Evolutionary conservation across 306 rosid genomes (phyloP), one percentile per base, ranked within the genome.

Genomic region (Hippophae tibetana): DNA sequence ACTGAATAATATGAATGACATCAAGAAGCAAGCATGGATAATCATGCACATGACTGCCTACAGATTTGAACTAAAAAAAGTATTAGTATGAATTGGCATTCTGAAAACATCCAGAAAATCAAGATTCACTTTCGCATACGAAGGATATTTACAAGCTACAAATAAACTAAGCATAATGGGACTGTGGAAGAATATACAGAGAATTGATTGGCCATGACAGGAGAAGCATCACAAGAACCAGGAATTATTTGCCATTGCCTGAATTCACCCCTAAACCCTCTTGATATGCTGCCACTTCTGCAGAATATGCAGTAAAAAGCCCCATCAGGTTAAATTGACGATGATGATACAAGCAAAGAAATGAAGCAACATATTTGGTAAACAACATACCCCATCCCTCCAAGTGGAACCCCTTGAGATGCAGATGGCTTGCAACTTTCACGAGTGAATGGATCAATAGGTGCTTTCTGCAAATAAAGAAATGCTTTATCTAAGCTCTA

Each of bases 231-330:
- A 27, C 96, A 84, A 73, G 71, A 67, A 58, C 96, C 90, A 64
- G 96, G 99, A 76, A 85, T 63, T 56, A 92, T 88, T 80, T 92
- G 95, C 96, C 93, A 88, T 75, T 88, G 95, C 73, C 95, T 79
- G 70, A 92, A 92, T 66, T 92, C 99, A 10, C 99, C 99, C 73
- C 99, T 88, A 75, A 92, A 92, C 68, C 96, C 99, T 77, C 99
- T 86, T 60, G 99, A 92, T 72, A 92, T 88, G 80, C 99, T 92
- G 71, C 99, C 99, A 70, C 99, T 88, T 67, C 99, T 92, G 90
- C 9, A 54, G 61, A 42, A 72, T 49, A 61, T 41, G 53, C 40
- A 58, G 42, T 42, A 47, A 66, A 53, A 68, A 50, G 67, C 62
- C 52, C 60, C 66, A 63, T 71, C 50, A 60, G 55, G 56, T 47